Percentiles rank a stretch among this genome's conserved stretches.
Conservation (phyloP, 495 filamentous ascomycete genomes). For the Delitschia confertaspora region DNA sequence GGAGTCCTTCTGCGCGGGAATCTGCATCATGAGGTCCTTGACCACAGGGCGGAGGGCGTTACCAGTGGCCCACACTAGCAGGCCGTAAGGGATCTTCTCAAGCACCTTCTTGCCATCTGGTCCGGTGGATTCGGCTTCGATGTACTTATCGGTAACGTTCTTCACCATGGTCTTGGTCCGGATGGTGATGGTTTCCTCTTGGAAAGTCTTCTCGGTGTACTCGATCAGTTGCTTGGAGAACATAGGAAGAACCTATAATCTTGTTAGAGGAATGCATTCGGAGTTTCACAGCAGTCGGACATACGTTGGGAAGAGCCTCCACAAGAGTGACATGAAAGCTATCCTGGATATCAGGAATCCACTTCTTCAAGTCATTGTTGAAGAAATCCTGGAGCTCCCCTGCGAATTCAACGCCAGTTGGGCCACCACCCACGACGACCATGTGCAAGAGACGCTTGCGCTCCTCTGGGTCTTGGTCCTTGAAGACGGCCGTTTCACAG, state of each 20-base stretch:
- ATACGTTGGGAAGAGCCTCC: constrained; percentile 89
- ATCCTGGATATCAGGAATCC: constrained; percentile 87
- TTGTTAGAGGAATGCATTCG: constrained; percentile 4
- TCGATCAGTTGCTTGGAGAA: constrained; percentile 99
- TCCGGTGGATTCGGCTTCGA: constrained; percentile 78
- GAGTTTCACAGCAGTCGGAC: constrained; percentile 7
- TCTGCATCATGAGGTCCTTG: constrained; percentile 81
- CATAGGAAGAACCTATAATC: constrained; percentile 65
- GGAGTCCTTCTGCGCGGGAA: constrained; percentile 90
- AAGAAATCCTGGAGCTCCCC: constrained; percentile 99
- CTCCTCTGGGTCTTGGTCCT: constrained; percentile 87
- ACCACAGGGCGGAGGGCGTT: constrained; percentile 85
- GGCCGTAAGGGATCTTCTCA: constrained; percentile 83
- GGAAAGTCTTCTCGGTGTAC: constrained; percentile 97
- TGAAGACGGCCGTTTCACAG: constrained; percentile 96
- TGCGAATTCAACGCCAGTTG: constrained; percentile 96
- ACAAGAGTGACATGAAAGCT: constrained; percentile 96
- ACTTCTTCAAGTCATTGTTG: constrained; percentile 93
- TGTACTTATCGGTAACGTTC: constrained; percentile 87
- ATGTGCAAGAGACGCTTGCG: constrained; percentile 92
- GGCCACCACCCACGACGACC: constrained; percentile 97
- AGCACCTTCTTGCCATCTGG: constrained; percentile 78
- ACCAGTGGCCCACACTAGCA: constrained; percentile 97
- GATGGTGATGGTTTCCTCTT: constrained; percentile 95
- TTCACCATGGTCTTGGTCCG: constrained; percentile 99